Conservation (phyloP, 208 protist species). For the Leishmania major region DNA sequence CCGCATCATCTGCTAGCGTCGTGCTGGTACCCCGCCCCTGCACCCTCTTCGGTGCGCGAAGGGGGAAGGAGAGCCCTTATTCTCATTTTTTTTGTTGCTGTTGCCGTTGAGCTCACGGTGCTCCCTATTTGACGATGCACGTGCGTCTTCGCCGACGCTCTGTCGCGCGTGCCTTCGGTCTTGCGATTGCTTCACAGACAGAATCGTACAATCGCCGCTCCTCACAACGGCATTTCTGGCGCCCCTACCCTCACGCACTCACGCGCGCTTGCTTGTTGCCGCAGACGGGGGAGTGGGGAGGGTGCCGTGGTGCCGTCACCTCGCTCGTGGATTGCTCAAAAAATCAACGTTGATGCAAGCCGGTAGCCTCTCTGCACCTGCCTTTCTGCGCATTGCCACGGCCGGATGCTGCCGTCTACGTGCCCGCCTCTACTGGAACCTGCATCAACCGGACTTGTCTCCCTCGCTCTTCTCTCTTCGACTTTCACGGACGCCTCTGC, state of each 20-base stretch:
- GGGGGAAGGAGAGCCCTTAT: background rate
- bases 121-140: too few relatives aligned
- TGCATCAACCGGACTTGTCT: too few relatives aligned
- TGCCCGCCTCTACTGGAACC: background rate
- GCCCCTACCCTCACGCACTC: too few relatives aligned
- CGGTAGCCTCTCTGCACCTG: background rate
- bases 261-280: background rate
- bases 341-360: background rate
- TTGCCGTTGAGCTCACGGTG: too few relatives aligned
- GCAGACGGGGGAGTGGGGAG: too few relatives aligned
- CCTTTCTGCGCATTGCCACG: background rate
- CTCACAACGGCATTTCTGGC: too few relatives aligned
- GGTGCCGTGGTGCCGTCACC: background rate
- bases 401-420: background rate
- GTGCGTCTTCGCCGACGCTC: too few relatives aligned
- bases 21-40: background rate
- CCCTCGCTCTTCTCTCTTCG: slow-evolving; percentile 1
- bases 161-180: too few relatives aligned
- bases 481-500: background rate
- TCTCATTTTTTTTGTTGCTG: too few relatives aligned
- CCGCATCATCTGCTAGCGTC: background rate
- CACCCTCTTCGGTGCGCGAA: background rate
- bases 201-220: too few relatives aligned
- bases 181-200: too few relatives aligned
- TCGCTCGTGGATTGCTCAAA: background rate